Evolutionary conservation across 192 early-diverging fungal species (phyloP).

Genomic region (Entomortierella chlamydospora): DNA sequence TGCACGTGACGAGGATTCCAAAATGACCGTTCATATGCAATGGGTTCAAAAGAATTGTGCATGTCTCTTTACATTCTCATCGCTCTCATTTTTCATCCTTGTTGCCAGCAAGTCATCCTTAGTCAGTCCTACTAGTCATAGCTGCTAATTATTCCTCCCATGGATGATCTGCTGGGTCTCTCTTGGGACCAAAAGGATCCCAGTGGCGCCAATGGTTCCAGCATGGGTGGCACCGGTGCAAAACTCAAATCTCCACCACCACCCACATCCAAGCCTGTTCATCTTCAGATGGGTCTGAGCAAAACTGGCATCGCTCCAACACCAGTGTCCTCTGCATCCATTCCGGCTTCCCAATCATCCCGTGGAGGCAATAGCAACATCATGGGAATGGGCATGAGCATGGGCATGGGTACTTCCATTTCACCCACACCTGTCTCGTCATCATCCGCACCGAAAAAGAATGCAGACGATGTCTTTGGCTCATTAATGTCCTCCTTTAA

Average conservation of each 20-base stretch:
- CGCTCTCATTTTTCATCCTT: not conserved
- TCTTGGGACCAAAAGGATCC: conserved; percentile 38
- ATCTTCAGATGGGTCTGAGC: conserved; percentile 42
- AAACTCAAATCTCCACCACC: conserved; percentile 19
- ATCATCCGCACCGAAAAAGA: conserved; percentile 24
- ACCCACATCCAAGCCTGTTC: conserved; percentile 25
- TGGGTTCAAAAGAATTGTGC: too few relatives aligned
- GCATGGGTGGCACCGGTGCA: not conserved
- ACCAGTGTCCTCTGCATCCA: conserved; percentile 1
- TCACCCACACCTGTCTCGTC: not conserved
- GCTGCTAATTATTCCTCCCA: not conserved
- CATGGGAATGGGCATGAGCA: not conserved
- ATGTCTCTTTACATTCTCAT: conserved; percentile 1
- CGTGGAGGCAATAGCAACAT: not conserved
- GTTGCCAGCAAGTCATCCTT: not conserved
- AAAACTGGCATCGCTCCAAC: conserved; percentile 30
- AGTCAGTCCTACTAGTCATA: not conserved
- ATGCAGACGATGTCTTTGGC: conserved; percentile 51
- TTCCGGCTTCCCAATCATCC: not conserved
- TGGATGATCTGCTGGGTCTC: conserved; percentile 51
- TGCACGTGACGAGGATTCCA: not conserved
- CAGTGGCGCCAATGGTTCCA: not conserved
- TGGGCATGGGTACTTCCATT: not conserved
- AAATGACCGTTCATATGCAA: too few relatives aligned
- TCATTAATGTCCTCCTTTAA: conserved; percentile 44